Percentiles rank a stretch among this genome's conserved stretches.
phyloP scores from a whole-genome alignment of 495 filamentous ascomycete genomes.

The Bacidia rubella region DNA sequence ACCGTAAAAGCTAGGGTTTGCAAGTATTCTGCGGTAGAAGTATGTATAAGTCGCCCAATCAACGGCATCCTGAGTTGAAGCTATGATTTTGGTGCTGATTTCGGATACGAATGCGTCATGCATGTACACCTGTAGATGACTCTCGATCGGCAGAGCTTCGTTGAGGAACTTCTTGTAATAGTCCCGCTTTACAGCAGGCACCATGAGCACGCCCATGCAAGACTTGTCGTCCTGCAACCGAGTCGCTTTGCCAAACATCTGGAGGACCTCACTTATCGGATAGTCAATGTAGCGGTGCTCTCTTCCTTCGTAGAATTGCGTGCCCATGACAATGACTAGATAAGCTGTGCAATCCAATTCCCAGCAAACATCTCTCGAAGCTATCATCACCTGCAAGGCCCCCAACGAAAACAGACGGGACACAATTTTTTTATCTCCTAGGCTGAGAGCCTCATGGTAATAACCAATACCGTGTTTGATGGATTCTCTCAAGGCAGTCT shows the following conservation, averaged over 20 bases:
- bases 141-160: conserved; percentile 91
- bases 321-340: conserved; percentile 91
- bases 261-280: conserved; percentile 88
- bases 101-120: conserved; percentile 96
- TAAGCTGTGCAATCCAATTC: conserved; percentile 81
- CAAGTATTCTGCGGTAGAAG: conserved; percentile 93
- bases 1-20: conserved; percentile 94
- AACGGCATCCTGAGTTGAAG: conserved; percentile 91
- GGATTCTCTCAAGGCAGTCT: conserved; percentile 75
- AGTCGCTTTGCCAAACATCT: conserved; percentile 94
- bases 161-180: conserved; percentile 99
- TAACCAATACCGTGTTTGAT: conserved; percentile 95
- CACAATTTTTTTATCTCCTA: conserved; percentile 84
- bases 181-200: conserved; percentile 81
- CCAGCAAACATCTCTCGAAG: conserved; percentile 93
- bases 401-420: conserved; percentile 81
- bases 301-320: conserved; percentile 94
- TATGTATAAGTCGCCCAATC: conserved; percentile 98
- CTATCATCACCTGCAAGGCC: conserved; percentile 84
- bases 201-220: conserved; percentile 85
- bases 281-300: conserved; percentile 98
- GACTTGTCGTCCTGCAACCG: conserved; percentile 65
- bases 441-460: conserved; percentile 83
- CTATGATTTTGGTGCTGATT: conserved; percentile 84
- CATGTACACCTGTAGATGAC: conserved; percentile 77